phyloP scores from a whole-genome alignment of 768 basidiomycete species.

The Mrakia blollopis region DNA sequence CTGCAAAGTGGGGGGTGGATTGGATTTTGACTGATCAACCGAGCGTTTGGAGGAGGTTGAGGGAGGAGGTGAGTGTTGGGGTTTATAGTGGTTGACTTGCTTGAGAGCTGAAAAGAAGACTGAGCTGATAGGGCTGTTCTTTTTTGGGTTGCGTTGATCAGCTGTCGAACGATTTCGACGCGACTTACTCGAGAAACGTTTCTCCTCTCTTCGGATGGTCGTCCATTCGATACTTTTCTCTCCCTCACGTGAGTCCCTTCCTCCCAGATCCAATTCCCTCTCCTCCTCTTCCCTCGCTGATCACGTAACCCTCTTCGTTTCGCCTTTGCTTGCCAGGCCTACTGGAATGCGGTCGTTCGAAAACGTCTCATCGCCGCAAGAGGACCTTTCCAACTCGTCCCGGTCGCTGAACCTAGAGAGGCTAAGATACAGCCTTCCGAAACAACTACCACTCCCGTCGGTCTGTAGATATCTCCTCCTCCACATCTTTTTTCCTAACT shows the following conservation, averaged over 20 bases:
- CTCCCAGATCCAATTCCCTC: no score
- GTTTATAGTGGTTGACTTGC: no score
- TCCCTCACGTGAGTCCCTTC: slow-evolving; percentile 10
- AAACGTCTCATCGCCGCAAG: not conserved
- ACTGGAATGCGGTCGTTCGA: not conserved
- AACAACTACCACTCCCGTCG: not conserved
- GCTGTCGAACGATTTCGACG: slow-evolving; percentile 22
- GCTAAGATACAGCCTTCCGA: not conserved
- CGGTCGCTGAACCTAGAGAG: not conserved
- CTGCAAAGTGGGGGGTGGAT: slow-evolving; percentile 43
- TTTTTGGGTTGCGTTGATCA: no score
- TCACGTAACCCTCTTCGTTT: not conserved
- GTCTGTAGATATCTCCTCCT: no score
- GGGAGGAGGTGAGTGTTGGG: slow-evolving; percentile 36
- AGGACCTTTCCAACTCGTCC: not conserved
- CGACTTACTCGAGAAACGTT: slow-evolving; percentile 8
- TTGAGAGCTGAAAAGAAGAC: no score
- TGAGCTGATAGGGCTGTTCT: no score
- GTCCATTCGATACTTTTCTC: slow-evolving; percentile 4
- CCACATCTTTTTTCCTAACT: no score
- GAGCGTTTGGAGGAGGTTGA: slow-evolving; percentile 37
- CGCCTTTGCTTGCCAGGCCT: not conserved
- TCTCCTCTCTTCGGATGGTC: slow-evolving; percentile 14
- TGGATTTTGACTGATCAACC: slow-evolving; percentile 45
- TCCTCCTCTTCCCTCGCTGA: not conserved